Evolutionary conservation across 2,329 filamentous ascomycete species (phyloP).

Genomic region (Colletotrichum spinosum): DNA sequence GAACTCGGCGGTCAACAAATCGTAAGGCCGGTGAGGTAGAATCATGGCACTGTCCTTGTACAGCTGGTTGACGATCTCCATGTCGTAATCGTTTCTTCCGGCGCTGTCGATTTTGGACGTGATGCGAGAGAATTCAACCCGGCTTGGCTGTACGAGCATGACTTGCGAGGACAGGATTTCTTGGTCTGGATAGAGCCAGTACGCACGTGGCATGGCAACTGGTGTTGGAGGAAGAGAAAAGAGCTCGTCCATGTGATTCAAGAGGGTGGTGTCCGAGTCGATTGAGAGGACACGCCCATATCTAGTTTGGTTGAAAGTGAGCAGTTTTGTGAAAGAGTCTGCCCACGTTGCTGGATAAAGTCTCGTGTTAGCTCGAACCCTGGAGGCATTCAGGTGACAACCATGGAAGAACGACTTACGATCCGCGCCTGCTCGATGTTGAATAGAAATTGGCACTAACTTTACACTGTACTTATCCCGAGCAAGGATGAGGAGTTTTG

Average conservation of each 20-base stretch:
- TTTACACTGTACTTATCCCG: constrained; percentile 58
- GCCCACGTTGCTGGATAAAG: constrained; percentile 62
- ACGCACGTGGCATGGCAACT: constrained; percentile 77
- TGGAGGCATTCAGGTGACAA: background rate
- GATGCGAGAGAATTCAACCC: constrained; percentile 8
- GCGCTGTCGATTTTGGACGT: constrained; percentile 53
- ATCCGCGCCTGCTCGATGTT: constrained; percentile 49
- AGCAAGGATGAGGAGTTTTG: constrained; percentile 53
- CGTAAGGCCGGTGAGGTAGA: constrained; percentile 73
- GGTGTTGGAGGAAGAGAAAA: constrained; percentile 72
- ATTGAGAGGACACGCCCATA: constrained; percentile 63
- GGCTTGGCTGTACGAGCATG: constrained; percentile 66
- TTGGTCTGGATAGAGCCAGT: constrained; percentile 65
- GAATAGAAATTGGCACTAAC: constrained; percentile 54
- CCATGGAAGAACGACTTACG: constrained; percentile 43
- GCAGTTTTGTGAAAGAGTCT: constrained; percentile 74
- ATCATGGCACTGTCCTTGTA: constrained; percentile 69
- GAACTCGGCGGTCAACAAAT: constrained; percentile 72
- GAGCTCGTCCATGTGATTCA: constrained; percentile 75
- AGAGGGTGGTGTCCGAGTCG: constrained; percentile 72
- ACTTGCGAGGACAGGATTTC: constrained; percentile 63
- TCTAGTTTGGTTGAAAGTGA: constrained; percentile 75
- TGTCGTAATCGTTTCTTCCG: constrained; percentile 65
- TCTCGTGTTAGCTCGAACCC: constrained; percentile 13
- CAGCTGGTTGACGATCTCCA: constrained; percentile 75